Percentiles rank a stretch among this genome's conserved stretches.
Evolutionary conservation across 495 filamentous ascomycete genomes (phyloP).

Genomic region (Clohesyomyces aquaticus): DNA sequence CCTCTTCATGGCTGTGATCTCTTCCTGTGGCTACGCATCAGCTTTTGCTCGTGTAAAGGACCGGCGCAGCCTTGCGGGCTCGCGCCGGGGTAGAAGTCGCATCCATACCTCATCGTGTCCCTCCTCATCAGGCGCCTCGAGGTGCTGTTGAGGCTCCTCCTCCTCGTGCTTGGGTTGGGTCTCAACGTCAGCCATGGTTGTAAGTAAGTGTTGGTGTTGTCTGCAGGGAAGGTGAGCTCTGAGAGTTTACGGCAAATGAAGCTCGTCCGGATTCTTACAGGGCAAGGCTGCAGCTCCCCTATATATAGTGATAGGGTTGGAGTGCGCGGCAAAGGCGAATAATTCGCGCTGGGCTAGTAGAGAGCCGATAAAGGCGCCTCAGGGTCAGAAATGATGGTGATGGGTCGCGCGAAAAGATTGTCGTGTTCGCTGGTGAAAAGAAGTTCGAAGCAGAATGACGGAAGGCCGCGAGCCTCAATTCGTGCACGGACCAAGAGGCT

Average conservation of each 20-base stretch:
- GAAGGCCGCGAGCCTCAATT: no score
- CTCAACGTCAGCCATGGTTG: slow-evolving; percentile 35
- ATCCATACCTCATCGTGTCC: slow-evolving; percentile 41
- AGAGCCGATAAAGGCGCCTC: no score
- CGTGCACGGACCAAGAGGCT: no score
- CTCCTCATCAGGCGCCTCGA: slow-evolving; percentile 42
- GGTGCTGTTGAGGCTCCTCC: slow-evolving; percentile 28
- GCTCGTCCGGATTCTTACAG: background rate
- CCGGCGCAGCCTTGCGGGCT: background rate
- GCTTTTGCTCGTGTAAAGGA: background rate
- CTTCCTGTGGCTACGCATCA: slow-evolving; percentile 61
- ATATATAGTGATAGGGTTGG: slow-evolving; percentile 2
- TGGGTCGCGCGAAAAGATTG: no score
- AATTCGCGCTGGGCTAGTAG: no score
- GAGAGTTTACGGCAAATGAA: background rate
- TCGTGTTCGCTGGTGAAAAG: no score
- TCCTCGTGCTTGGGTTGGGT: slow-evolving; percentile 22
- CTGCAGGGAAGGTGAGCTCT: slow-evolving; percentile 4
- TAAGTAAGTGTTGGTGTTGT: background rate
- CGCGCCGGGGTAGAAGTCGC: background rate
- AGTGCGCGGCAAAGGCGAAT: no score
- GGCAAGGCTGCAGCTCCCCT: background rate
- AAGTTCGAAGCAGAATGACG: no score
- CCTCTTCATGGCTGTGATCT: slow-evolving; percentile 97
- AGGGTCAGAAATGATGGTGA: no score